These are phyloP conservation scores for Trypanosoma lewisi DNA, from an alignment of 208 protist genomes.

Conservation along the genomic window DNA sequence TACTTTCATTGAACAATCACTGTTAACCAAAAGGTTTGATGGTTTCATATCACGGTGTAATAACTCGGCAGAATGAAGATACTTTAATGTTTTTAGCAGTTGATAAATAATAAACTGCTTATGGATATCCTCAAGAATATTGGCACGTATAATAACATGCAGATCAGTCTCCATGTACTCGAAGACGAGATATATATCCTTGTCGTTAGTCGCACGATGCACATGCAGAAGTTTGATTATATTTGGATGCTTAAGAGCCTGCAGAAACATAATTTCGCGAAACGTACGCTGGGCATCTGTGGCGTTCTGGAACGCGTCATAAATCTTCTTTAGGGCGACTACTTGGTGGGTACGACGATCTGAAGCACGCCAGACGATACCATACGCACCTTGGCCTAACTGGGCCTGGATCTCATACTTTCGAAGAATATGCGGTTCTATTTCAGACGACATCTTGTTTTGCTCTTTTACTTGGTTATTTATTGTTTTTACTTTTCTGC, in stretches of 20 bases:
- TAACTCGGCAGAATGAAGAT: conserved; percentile 91
- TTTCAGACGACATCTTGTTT: conserved; percentile 80
- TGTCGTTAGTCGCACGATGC: conserved; percentile 95
- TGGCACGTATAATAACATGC: conserved; percentile 95
- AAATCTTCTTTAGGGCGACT: conserved; percentile 97
- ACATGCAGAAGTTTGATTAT: conserved; percentile 97
- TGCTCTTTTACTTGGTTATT: conserved; percentile 1
- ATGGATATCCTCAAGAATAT: conserved; percentile 97
- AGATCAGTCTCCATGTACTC: conserved; percentile 97
- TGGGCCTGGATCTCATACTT: conserved; percentile 94
- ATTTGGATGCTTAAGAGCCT: conserved; percentile 96
- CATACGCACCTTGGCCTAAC: conserved; percentile 94
- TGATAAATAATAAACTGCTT: conserved; percentile 98
- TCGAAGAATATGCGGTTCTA: conserved; percentile 91
- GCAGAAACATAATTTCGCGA: conserved; percentile 97
- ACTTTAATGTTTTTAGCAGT: conserved; percentile 96
- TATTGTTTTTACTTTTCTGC: too few species aligned
- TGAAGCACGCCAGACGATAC: conserved; percentile 93
- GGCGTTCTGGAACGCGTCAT: conserved; percentile 94
- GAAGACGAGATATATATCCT: conserved; percentile 98
- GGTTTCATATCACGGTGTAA: conserved; percentile 95
- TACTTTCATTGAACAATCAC: conserved; percentile 95
- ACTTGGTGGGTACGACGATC: conserved; percentile 89
- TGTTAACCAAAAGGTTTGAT: conserved; percentile 90
- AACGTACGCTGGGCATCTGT: conserved; percentile 94